Evolutionary conservation across 768 basidiomycete genomes (phyloP), one percentile per base, ranked within the genome.

Genomic region (Hortiboletus campestris): DNA sequence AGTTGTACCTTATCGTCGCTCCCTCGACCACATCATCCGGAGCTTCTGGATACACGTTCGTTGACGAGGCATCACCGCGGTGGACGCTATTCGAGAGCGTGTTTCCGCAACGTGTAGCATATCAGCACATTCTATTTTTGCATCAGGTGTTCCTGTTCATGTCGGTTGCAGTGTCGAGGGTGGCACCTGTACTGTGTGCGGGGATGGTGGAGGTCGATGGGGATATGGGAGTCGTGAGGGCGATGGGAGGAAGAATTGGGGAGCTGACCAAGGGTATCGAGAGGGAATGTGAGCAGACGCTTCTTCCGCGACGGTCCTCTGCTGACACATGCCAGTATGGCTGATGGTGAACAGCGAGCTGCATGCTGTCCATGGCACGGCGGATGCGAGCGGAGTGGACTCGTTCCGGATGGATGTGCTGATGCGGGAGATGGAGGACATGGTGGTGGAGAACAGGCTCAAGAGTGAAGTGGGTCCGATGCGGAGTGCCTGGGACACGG

Each of bases 131-230:
- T 56, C 73, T 81, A 36, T 82, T 92, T 69, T 75, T 94, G 38
- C 91, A 90, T 63, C 85, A 91, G 58, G 65, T 89, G 28, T 92
- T 90, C 70, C 72, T 91, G 63, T 85, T 89, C 67, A 64, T 86
- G 53, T 88, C 83, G 31, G 79, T 91, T 38, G 90, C 89, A 0
- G 77, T 92, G 11, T 82, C 80, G 16, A 77, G 86, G 19, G 83
- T 94, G 6, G 81, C 81, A 0, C 91, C 91, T 0, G 81, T 82
- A 31, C 74, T 93, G 52, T 80, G 84, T 58, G 82, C 85, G 11
- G 63, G 53, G 1, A 22, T 56, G 55, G 57, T 61, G 59, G 22
- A 22, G 6, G 67, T 73, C 7, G 73, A 77, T 36, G 64, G 36
- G n/a, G 55, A 61, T 43, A 53, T 49, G 44, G 64, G 57, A 0